Evolutionary conservation across 139 green algal genomes (phyloP).

Genomic region (Tetradesmus lagerheimii): DNA sequence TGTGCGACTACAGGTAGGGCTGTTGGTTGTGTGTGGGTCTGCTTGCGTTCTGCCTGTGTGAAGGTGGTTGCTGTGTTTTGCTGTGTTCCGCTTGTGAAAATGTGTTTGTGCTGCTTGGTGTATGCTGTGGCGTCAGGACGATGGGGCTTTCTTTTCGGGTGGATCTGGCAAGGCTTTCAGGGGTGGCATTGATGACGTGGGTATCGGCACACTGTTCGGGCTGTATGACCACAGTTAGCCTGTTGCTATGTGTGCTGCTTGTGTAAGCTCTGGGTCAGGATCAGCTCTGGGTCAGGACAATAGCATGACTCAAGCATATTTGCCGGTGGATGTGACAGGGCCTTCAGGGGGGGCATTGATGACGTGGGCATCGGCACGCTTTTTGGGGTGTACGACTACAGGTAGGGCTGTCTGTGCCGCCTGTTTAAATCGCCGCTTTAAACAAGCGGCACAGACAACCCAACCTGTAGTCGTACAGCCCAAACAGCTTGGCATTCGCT

Average conservation of each 20-base stretch:
- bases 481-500: slow-evolving; percentile 70
- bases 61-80: too few relatives aligned
- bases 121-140: too few relatives aligned
- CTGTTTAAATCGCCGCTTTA: too few relatives aligned
- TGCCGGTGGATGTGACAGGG: slow-evolving; percentile 44
- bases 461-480: slow-evolving; percentile 72
- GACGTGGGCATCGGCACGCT: slow-evolving; percentile 75
- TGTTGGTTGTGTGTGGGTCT: too few relatives aligned
- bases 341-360: slow-evolving; percentile 70
- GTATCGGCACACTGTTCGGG: slow-evolving; percentile 77
- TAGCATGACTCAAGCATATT: too few relatives aligned
- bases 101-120: too few relatives aligned
- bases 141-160: too few relatives aligned
- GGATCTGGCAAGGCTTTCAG: slow-evolving; percentile 74
- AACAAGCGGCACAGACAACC: too few relatives aligned
- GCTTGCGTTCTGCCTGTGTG: too few relatives aligned
- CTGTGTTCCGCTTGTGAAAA: too few relatives aligned
- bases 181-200: slow-evolving; percentile 78
- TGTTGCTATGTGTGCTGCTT: background rate
- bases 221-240: slow-evolving; percentile 75
- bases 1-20: slow-evolving; percentile 69
- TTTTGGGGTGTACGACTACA: slow-evolving; percentile 76
- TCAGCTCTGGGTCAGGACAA: too few relatives aligned
- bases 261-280: too few relatives aligned
- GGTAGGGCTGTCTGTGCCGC: slow-evolving; percentile 1